Conservation (phyloP, 2,329 filamentous ascomycete genomes). For the Cladophialophora carrionii region DNA sequence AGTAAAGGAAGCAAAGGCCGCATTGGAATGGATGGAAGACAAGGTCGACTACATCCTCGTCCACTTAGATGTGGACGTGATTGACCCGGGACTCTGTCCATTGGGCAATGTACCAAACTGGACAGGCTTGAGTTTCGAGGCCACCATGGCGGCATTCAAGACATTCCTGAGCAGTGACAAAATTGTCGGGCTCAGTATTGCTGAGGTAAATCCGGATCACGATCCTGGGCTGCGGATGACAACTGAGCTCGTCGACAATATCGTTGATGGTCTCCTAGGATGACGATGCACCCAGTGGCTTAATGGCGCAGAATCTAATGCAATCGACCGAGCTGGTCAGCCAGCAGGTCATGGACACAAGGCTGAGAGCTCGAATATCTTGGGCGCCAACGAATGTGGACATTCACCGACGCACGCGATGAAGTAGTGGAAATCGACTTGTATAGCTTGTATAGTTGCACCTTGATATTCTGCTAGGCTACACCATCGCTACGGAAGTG, state of each 20-base stretch:
- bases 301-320: not conserved
- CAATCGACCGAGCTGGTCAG: not conserved
- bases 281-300: not conserved
- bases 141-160: constrained; percentile 36
- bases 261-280: constrained; percentile 13
- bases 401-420: not conserved
- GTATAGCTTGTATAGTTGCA: not conserved
- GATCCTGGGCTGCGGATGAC: constrained; percentile 26
- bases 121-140: constrained; percentile 37
- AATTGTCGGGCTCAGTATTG: constrained; percentile 28
- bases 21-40: constrained; percentile 36
- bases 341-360: not conserved
- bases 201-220: constrained; percentile 30
- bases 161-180: constrained; percentile 37
- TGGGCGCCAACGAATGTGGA: not conserved
- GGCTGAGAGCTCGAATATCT: not conserved
- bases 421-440: not conserved
- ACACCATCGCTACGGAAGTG: not conserved
- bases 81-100: constrained; percentile 39
- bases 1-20: constrained; percentile 13
- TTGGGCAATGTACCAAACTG: constrained; percentile 39
- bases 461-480: not conserved
- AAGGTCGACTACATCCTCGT: constrained; percentile 37
- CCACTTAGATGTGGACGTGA: constrained; percentile 40
- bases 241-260: constrained; percentile 10